phyloP scores from a whole-genome alignment of 2,329 filamentous ascomycete species.

The Pseudocercospora eumusae region DNA sequence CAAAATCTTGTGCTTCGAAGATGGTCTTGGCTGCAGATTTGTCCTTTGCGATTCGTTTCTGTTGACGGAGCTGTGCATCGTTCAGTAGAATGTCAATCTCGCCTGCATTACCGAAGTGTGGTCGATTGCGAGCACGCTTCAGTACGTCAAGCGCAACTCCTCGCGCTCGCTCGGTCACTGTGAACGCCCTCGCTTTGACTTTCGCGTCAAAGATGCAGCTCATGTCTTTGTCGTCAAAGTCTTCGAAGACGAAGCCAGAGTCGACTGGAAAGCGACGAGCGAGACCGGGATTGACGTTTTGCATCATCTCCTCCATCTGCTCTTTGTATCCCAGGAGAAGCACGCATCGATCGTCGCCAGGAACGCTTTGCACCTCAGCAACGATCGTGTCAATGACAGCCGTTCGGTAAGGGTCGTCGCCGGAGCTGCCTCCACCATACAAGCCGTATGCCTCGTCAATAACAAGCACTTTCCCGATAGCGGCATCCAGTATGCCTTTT shows the following conservation, averaged over 20 bases:
- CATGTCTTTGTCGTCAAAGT: neutral
- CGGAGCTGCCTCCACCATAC: conserved; percentile 44
- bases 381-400: neutral
- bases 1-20: conserved; percentile 57
- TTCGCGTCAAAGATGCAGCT: neutral
- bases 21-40: conserved; percentile 42
- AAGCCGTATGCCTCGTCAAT: conserved; percentile 80
- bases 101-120: conserved; percentile 71
- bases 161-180: conserved; percentile 55
- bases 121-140: conserved; percentile 60
- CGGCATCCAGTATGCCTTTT: conserved; percentile 67
- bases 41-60: conserved; percentile 35
- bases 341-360: conserved; percentile 72
- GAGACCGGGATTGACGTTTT: conserved; percentile 71
- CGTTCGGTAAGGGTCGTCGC: conserved; percentile 46
- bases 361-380: conserved; percentile 30
- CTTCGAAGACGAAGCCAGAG: neutral
- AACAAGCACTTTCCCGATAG: conserved; percentile 71
- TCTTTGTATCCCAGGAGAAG: conserved; percentile 70
- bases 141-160: conserved; percentile 62
- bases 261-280: conserved; percentile 60
- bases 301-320: conserved; percentile 71
- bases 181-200: conserved; percentile 41
- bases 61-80: conserved; percentile 41
- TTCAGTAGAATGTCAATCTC: conserved; percentile 71